These are phyloP conservation scores for Aristolochia contorta DNA, from an alignment of 164 flowering plant genomes.

Conservation along the genomic window DNA sequence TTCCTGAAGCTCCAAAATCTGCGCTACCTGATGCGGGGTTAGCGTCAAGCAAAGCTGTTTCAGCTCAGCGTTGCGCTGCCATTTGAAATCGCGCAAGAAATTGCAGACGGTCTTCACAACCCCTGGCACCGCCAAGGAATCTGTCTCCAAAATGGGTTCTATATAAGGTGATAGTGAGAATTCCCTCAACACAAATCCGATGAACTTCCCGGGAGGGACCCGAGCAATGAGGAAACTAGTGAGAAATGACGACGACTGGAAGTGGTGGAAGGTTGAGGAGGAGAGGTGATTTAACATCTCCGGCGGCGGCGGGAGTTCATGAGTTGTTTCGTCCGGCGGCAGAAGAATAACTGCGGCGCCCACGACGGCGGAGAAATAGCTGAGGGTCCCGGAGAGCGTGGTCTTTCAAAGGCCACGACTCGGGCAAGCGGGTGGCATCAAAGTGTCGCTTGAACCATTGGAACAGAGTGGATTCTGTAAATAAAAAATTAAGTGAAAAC, in stretches of 20 bases:
- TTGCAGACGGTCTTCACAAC: constrained; percentile 21
- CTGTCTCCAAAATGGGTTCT: neutral
- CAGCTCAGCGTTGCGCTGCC: constrained; percentile 40
- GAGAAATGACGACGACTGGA: no score
- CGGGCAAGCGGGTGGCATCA: neutral
- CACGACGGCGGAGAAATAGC: no score
- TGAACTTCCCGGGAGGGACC: no score
- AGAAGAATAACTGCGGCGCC: neutral
- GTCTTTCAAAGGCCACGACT: constrained; percentile 1
- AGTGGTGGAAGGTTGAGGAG: constrained; percentile 3
- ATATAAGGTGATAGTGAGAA: neutral
- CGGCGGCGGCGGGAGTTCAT: no score
- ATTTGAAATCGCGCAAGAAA: constrained; percentile 21
- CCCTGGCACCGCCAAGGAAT: neutral
- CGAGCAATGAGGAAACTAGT: no score
- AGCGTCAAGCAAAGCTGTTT: constrained; percentile 24
- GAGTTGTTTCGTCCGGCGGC: constrained; percentile 5
- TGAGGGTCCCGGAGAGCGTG: neutral
- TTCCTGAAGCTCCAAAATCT: constrained; percentile 28
- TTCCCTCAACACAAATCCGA: no score
- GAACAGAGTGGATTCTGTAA: no score
- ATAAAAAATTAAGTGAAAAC: no score
- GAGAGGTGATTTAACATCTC: neutral
- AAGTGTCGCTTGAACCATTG: no score
- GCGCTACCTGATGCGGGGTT: constrained; percentile 37